Base-by-base conservation (phyloP, 1,139 yeast genomes). In the Pichia norvegensis region DNA sequence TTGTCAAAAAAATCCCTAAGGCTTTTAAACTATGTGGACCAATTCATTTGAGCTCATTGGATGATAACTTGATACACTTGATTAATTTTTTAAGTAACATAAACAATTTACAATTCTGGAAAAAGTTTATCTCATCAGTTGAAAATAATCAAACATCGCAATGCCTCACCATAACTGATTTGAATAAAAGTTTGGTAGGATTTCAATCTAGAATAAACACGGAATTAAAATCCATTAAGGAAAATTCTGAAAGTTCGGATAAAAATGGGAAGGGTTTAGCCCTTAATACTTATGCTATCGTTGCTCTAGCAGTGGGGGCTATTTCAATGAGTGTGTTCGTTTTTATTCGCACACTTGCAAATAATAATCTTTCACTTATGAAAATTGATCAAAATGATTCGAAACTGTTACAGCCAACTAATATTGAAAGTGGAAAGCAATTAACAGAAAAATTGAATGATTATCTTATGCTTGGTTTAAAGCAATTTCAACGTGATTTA, bases 1-100 rank as follows among this genome's bases (percentile, higher is more conserved):
- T 36, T 5, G 25, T 41, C 11, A 36, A 37, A 9, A 45, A 46
- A 41, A 48, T 48, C 11, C 51, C 51, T 35, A 48, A 45, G 41
- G 11, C 27, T 11, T 38, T 48, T 10, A 48, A 41, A 41, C 36
- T 63, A n/a, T 62, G 66, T 47, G 58, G 66, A 38, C 65, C 67
- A 7, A 60, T 79, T 21, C 63, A 64, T 36, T 64, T 92, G 49
- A 68, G 72, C 35, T 73, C 69, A 43, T 69, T 90, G 47, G 95
- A 90, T 60, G 81, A 90, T 46, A 96, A 90, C 55, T 46, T 64
- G 33, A 56, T 62, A 51, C 46, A 46, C 1, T 49, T 63, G 41
- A 58, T 63, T 42, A 60, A 62, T 41, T 60, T 61, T 38, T 52
- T 63, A 9, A 52, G 52, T 9, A 56, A 56, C 40, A 43, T 60